Conservation (phyloP, 2,329 filamentous ascomycete species). For the Trichoderma semiorbis region DNA sequence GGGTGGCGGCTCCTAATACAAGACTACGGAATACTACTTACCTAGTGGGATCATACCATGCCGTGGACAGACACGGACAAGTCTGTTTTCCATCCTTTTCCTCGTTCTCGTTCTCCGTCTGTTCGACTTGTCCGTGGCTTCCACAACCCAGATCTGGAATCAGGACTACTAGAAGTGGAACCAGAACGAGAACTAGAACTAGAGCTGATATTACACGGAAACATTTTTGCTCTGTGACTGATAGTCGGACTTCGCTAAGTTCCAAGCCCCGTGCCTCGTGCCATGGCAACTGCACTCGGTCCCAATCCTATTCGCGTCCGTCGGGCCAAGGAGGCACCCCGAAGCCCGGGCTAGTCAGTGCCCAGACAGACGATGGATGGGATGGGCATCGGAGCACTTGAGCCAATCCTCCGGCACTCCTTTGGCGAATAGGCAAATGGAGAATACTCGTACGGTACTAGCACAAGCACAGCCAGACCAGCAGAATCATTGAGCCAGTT, state of each 20-base stretch:
- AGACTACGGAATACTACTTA: not conserved
- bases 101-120: not conserved
- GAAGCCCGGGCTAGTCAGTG: not conserved
- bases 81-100: not conserved
- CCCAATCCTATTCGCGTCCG: not conserved
- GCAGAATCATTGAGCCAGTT: too few species aligned
- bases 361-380: not conserved
- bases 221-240: too few species aligned
- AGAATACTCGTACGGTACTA: not conserved
- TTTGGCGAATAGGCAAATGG: not conserved
- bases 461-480: too few species aligned
- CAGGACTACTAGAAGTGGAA: not conserved
- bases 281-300: not conserved
- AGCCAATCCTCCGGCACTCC: not conserved
- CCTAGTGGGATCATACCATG: not conserved
- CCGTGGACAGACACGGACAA: not conserved
- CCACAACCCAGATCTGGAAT: not conserved
- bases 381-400: not conserved
- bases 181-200: not conserved
- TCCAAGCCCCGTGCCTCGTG: not conserved
- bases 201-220: not conserved
- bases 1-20: not conserved
- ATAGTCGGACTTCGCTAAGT: not conserved
- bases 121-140: not conserved
- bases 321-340: not conserved